Evolutionary conservation across 805 yeast genomes (phyloP).

Genomic region (Ogataea nitratoaversa): DNA sequence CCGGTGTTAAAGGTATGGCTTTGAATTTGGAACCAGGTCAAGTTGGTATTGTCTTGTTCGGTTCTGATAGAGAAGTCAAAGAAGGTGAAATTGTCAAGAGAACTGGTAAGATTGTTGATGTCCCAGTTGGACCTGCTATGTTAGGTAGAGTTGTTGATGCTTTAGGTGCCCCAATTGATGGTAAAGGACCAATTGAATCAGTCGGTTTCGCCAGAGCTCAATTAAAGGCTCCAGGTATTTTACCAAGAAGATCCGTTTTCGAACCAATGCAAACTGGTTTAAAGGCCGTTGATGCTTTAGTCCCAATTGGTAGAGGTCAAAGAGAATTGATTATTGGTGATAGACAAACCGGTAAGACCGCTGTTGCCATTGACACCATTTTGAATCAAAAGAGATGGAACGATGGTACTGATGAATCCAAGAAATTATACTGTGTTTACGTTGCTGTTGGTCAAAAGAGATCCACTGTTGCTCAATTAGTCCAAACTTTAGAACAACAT

Average conservation of each 20-base stretch:
- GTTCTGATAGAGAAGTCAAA: slow-evolving; percentile 97
- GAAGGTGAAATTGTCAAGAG: slow-evolving; percentile 99
- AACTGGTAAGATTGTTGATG: slow-evolving; percentile 99
- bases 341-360: slow-evolving; percentile 99
- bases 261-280: slow-evolving; percentile 99
- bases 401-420: slow-evolving; percentile 88
- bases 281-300: slow-evolving; percentile 97
- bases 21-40: slow-evolving; percentile 99
- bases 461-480: slow-evolving; percentile 99
- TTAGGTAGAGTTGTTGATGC: slow-evolving; percentile 99
- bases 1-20: slow-evolving; percentile 99
- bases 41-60: slow-evolving; percentile 99
- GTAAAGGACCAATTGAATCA: slow-evolving; percentile 96
- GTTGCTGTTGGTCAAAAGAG: slow-evolving; percentile 99
- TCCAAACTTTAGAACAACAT: slow-evolving; percentile 96
- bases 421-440: slow-evolving; percentile 99
- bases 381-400: slow-evolving; percentile 99
- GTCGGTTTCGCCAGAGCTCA: slow-evolving; percentile 89
- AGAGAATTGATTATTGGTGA: slow-evolving; percentile 99
- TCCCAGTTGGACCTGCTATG: slow-evolving; percentile 96
- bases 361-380: slow-evolving; percentile 97
- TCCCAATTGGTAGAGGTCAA: slow-evolving; percentile 99
- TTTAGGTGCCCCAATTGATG: slow-evolving; percentile 98
- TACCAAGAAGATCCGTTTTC: slow-evolving; percentile 97
- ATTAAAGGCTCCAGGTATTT: slow-evolving; percentile 99